Evolutionary conservation across 192 early-diverging fungal genomes (phyloP), one percentile per base, ranked within the genome.

Genomic region (Nowakowskiella sp.): DNA sequence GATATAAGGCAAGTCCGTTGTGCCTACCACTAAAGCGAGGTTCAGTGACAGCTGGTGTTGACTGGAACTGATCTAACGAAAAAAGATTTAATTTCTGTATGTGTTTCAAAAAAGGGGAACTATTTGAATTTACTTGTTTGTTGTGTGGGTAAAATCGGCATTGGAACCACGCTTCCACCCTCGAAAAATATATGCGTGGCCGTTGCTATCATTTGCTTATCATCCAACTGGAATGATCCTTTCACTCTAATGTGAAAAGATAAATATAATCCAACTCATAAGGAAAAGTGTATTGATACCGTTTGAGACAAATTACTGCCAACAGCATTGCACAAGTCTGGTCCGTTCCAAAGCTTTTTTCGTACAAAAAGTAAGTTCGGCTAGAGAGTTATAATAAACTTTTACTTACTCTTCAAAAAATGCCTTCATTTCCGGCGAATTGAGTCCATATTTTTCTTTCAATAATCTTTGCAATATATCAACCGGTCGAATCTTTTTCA

Each of bases 251-350:
- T n/a, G n/a, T n/a, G n/a, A n/a, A n/a, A n/a, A n/a, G n/a, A n/a
- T n/a, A n/a, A n/a, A n/a, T n/a, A n/a, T n/a, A n/a, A n/a, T n/a
- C n/a, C n/a, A n/a, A n/a, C n/a, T n/a, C n/a, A n/a, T n/a, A n/a
- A n/a, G n/a, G n/a, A n/a, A n/a, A n/a, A n/a, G n/a, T 13, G 50
- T 21, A 1, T 53, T 49, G 34, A 56, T 44, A 19, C 49, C 52
- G 72, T 32, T 62, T 52, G 3, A 61, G 58, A 46, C 82, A 85
- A 43, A 85, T 65, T 47, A 93, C 77, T 1, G 81, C 78, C 3
- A 90, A 70, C 59, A 85, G 87, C 90, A 96, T 91, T 29, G 89
- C 87, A 53, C 89, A 92, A 10, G 83, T 68, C 61, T 92, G 83
- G 28, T 72, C 70, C 6, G 67, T 56, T 0, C 82, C 81, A 53